Percentiles rank a stretch among this genome's conserved stretches.
Conservation (phyloP, 164 flowering plant genomes). For the Nelumbo lutea region DNA sequence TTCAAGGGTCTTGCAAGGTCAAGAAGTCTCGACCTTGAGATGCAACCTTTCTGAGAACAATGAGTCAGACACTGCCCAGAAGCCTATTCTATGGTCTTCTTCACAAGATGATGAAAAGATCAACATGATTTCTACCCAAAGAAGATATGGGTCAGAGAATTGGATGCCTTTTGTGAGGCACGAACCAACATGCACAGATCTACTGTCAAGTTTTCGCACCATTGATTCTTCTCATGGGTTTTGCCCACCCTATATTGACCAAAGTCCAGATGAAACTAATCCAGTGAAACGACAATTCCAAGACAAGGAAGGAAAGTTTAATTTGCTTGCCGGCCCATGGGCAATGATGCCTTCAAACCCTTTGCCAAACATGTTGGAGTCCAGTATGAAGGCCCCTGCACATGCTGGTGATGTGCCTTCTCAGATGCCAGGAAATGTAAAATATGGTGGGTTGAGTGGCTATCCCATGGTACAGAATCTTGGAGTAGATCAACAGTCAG, state of each 20-base stretch:
- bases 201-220: constrained; percentile 64
- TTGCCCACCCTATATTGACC: constrained; percentile 27
- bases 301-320: constrained; percentile 48
- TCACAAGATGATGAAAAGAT: constrained; percentile 50
- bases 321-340: constrained; percentile 36
- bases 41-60: constrained; percentile 43
- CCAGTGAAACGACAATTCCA: constrained; percentile 28
- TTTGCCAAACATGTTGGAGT: constrained; percentile 47
- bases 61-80: constrained; percentile 50
- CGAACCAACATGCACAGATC: constrained; percentile 59
- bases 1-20: constrained; percentile 74
- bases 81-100: constrained; percentile 35
- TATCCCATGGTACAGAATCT: constrained; percentile 35
- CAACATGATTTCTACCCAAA: constrained; percentile 36
- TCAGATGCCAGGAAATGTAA: constrained; percentile 32
- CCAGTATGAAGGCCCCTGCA: constrained; percentile 29
- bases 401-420: constrained; percentile 37
- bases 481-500: constrained; percentile 43
- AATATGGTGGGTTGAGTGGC: constrained; percentile 40
- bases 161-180: constrained; percentile 48
- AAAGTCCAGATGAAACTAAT: constrained; percentile 23
- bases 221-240: constrained; percentile 35
- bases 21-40: constrained; percentile 58
- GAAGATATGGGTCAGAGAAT: constrained; percentile 40
- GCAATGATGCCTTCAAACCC: constrained; percentile 44